phyloP scores from a whole-genome alignment of 441 rosid genomes.

The Gossypium gossypioides region DNA sequence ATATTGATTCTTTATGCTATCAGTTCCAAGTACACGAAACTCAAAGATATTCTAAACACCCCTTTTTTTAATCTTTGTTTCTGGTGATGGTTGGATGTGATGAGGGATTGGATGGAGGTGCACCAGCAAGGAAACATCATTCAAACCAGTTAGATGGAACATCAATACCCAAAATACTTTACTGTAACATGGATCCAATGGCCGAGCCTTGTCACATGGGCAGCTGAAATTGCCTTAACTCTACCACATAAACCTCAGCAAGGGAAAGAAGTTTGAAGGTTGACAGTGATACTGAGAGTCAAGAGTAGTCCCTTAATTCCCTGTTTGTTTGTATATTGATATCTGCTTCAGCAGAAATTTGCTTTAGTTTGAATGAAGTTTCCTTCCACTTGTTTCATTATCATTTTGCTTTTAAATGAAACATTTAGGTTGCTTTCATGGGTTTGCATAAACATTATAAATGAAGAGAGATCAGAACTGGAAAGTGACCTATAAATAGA shows the following conservation, averaged over 20 bases:
- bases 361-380: not conserved
- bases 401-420: not conserved
- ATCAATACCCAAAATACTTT: too few species aligned
- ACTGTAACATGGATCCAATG: not conserved
- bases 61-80: not conserved
- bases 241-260: not conserved
- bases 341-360: not conserved
- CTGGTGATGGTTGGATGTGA: not conserved
- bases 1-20: not conserved
- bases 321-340: not conserved
- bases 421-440: not conserved
- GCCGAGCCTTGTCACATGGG: not conserved
- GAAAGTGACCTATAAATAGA: not conserved
- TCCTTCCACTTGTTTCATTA: not conserved
- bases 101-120: not conserved
- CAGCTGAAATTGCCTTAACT: not conserved
- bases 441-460: not conserved
- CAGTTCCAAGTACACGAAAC: not conserved
- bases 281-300: not conserved
- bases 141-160: not conserved
- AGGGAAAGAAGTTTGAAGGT: not conserved
- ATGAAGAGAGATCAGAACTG: not conserved
- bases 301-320: not conserved
- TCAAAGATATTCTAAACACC: not conserved
- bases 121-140: not conserved